Percentiles rank a stretch among this genome's conserved stretches.
These are phyloP conservation scores for Chalciporus sphaerocephalus DNA, from an alignment of 768 basidiomycete genomes.

Conservation along the genomic window DNA sequence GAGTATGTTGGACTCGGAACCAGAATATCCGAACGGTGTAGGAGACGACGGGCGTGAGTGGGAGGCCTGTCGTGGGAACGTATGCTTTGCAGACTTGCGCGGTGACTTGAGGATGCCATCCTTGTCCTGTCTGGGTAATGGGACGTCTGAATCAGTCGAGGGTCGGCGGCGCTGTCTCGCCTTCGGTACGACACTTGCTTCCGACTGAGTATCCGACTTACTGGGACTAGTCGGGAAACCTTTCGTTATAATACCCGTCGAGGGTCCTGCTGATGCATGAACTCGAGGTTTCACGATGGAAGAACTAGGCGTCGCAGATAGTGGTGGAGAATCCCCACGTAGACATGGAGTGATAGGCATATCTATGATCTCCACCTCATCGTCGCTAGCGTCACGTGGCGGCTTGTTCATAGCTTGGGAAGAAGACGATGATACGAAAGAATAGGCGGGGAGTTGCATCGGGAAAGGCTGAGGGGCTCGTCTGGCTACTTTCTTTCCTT, in stretches of 20 bases:
- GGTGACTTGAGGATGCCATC: slow-evolving; percentile 19
- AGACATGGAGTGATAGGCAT: slow-evolving; percentile 23
- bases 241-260: not conserved
- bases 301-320: slow-evolving; percentile 20
- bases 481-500: not conserved
- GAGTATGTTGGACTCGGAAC: not conserved
- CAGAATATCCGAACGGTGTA: not conserved
- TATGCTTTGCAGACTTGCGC: slow-evolving; percentile 22
- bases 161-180: slow-evolving; percentile 1
- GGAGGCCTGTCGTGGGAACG: slow-evolving; percentile 21
- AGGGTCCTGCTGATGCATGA: not conserved
- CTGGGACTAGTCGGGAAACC: slow-evolving; percentile 16
- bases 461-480: slow-evolving; percentile 25
- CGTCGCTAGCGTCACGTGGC: not conserved
- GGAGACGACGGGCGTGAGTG: slow-evolving; percentile 11
- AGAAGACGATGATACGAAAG: not conserved
- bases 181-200: not conserved
- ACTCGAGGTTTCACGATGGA: slow-evolving; percentile 1
- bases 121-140: slow-evolving; percentile 4
- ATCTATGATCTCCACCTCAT: slow-evolving; percentile 13
- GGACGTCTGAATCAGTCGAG: slow-evolving; percentile 6
- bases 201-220: not conserved
- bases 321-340: slow-evolving; percentile 16
- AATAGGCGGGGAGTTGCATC: slow-evolving; percentile 14
- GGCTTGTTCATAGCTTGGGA: not conserved